Percentiles rank a stretch among this genome's conserved stretches.
Evolutionary conservation across 768 basidiomycete genomes (phyloP).

Genomic region (Suillus luteus): DNA sequence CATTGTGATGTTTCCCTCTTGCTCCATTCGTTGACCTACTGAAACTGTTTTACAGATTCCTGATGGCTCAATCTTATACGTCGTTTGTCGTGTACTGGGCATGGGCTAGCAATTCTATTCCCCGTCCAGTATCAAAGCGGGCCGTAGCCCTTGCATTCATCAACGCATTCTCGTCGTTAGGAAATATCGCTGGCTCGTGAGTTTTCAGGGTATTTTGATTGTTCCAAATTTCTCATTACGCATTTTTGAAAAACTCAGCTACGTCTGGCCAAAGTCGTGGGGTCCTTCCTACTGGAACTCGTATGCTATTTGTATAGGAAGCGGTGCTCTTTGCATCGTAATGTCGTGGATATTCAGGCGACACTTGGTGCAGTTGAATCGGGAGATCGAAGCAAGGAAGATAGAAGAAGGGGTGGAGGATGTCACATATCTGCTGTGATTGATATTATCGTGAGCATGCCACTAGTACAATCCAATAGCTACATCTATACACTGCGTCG

Average conservation of each 20-base stretch:
- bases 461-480: not conserved
- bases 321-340: slow-evolving; percentile 49
- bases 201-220: slow-evolving; percentile 26
- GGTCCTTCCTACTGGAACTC: slow-evolving; percentile 70
- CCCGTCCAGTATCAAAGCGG: slow-evolving; percentile 83
- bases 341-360: slow-evolving; percentile 52
- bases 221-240: slow-evolving; percentile 12
- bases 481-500: not conserved
- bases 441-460: not conserved
- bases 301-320: slow-evolving; percentile 71
- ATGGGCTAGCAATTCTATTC: slow-evolving; percentile 60
- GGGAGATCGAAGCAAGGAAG: slow-evolving; percentile 41
- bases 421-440: slow-evolving; percentile 50
- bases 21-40: slow-evolving; percentile 1
- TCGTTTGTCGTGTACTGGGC: slow-evolving; percentile 67
- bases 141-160: slow-evolving; percentile 85
- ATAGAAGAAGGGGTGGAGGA: slow-evolving; percentile 37
- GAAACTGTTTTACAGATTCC: slow-evolving; percentile 48
- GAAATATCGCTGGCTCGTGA: slow-evolving; percentile 84
- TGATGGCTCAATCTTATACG: slow-evolving; percentile 75
- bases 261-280: slow-evolving; percentile 70
- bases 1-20: slow-evolving; percentile 47
- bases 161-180: slow-evolving; percentile 80
- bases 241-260: slow-evolving; percentile 36
- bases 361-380: slow-evolving; percentile 47